Evolutionary conservation across 805 yeast genomes (phyloP), one percentile per base, ranked within the genome.

Genomic region (Maudiozyma pseudohumilis): DNA sequence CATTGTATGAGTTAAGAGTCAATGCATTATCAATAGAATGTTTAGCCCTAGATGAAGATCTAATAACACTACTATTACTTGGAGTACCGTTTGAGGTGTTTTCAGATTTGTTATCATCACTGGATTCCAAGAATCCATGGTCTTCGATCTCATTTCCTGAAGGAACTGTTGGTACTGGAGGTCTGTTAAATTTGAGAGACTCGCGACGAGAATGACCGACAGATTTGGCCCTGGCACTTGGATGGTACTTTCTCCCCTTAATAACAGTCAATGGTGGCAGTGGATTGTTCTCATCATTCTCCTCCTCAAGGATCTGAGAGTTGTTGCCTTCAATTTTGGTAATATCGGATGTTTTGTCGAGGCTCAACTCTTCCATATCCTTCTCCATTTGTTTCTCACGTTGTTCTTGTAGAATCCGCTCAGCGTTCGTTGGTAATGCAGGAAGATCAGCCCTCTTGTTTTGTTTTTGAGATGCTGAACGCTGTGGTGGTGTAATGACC

Each of bases 161-260:
- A 2, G 30, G 29, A 6, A 30, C 26, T 12, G 59, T 52, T 23
- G 58, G 54, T 2, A 50, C 55, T n/a, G 61, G 59, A 4, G 63
- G 57, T 41, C 60, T 53, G 37, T 39, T 48, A 21, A 43, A 52
- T 44, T 69, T 67, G 35, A 69, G 57, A 6, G 81, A 70, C 41
- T 77, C 80, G 48, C 75, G 78, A 52, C 84, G 72, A 16, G 75
- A 71, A 55, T 84, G 89, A 6, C 64, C 64, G 34, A 84, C 77
- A 16, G 94, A 81, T 54, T 82, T 85, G 3, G 94, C 94, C 50
- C 95, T 73, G 0, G 94, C 94, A 11, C 86, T 75, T 26, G 95
- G 94, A 57, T 84, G 95, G 40, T 53, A 57, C 44, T 59, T 65
- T 26, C 60, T 56, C 7, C 60, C 59, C 19, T 51, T 53, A 6